phyloP scores from a whole-genome alignment of 148 eudicot genomes.

The Hydrangea macrophylla region DNA sequence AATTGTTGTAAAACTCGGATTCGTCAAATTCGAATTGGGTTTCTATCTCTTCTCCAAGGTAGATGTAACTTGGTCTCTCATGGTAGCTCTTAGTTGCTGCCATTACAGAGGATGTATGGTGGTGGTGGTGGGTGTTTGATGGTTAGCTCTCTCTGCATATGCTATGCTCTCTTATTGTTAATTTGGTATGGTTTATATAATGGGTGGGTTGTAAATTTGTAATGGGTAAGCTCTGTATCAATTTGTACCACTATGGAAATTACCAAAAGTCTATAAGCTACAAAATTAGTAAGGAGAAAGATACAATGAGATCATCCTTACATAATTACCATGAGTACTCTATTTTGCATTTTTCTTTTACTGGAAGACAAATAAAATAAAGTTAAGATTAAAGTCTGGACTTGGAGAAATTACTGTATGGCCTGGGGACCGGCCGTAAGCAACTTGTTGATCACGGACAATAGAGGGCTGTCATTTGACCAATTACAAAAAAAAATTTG shows the following conservation, averaged over 20 bases:
- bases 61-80: conserved; percentile 14
- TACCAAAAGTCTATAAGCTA: neutral
- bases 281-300: too few relatives aligned
- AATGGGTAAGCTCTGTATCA: conserved; percentile 25
- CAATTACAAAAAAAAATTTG: too few relatives aligned
- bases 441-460: too few relatives aligned
- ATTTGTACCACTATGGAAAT: conserved; percentile 3
- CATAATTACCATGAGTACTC: neutral
- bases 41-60: conserved; percentile 11
- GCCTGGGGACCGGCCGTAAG: too few relatives aligned
- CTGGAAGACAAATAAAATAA: too few relatives aligned
- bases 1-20: conserved; percentile 38
- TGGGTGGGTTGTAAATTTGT: conserved; percentile 1
- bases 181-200: conserved; percentile 10
- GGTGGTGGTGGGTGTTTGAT: neutral
- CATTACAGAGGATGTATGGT: conserved; percentile 20
- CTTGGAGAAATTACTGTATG: too few relatives aligned
- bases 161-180: conserved; percentile 9
- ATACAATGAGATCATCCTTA: neutral
- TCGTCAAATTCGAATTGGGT: conserved; percentile 47
- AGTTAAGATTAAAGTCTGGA: too few relatives aligned
- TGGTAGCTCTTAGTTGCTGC: conserved; percentile 30
- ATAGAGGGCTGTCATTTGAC: too few relatives aligned
- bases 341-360: too few relatives aligned
- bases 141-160: neutral